Base-by-base conservation (phyloP, 768 basidiomycete genomes). In the Boletus tomentosulus region DNA sequence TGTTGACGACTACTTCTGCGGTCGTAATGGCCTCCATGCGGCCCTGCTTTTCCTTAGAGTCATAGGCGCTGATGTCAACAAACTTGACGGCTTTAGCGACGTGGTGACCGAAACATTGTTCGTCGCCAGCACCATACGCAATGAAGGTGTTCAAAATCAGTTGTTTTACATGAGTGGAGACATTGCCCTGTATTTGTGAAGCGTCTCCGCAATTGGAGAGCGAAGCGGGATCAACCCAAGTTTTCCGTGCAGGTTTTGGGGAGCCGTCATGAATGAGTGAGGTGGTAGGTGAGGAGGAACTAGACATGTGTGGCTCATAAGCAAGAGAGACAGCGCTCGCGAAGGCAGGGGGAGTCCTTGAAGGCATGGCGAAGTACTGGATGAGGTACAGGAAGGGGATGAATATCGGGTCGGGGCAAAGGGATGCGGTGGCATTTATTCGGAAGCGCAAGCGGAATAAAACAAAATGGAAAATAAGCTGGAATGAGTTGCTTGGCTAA, bases 61-160 rank as follows among this genome's bases (percentile, higher is more conserved):
- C 68, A 47, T 78, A 72, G 25, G 80, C 71, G 52, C 73, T 80
- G 41, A 88, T 79, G 53, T 86, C 81, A 24, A 82, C 76, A 46
- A 87, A 83, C 59, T 74, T 78, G 50, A 86, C 80, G 0, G 75
- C 70, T 60, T 78, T 79, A 13, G 86, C 86, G 33, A 86, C 80
- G 43, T 73, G 71, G 60, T 83, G 74, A 4, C 81, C 87, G 46
- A 88, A 88, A 49, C 75, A 79, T 16, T 82, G 79, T 51, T 77
- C 75, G 50, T 76, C 75, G 13, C 85, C 86, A 19, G 87, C 83
- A n/a, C 87, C 87, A 57, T 88, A 89, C 22, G 79, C 75, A 54
- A 78, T 79, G 66, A 83, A 83, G 0, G 83, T 85, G 68, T 87
- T 87, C 57, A 81, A 74, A 53, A 78, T 81, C 52, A 89, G 76